Conservation (phyloP, 139 green algal genomes). For the Chlamydomonas sp. region DNA sequence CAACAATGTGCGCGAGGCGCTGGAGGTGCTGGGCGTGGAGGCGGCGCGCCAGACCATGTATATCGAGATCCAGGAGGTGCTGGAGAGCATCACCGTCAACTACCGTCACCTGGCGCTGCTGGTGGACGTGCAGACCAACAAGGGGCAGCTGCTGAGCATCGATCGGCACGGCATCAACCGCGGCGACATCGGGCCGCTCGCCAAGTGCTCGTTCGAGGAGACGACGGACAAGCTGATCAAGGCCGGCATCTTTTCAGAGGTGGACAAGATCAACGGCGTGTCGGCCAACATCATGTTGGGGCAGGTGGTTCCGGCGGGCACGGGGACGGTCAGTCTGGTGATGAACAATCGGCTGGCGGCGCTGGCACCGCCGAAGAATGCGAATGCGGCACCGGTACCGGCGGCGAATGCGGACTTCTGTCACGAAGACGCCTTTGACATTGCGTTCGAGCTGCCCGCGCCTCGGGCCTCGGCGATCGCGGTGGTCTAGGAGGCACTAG, state of each 20-base stretch:
- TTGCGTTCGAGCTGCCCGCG: no score
- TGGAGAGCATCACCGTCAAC: constrained; percentile 2
- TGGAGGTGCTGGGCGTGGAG: constrained; percentile 82
- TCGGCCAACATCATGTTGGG: constrained; percentile 86
- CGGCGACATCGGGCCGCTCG: constrained; percentile 64
- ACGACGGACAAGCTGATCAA: constrained; percentile 79
- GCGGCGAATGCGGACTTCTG: no score
- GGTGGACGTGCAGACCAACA: constrained; percentile 22
- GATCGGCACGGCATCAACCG: constrained; percentile 89
- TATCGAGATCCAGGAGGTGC: constrained; percentile 8
- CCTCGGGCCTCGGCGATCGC: no score
- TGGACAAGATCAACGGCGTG: constrained; percentile 69
- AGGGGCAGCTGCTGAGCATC: constrained; percentile 79
- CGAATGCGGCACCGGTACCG: no score
- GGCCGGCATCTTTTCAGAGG: constrained; percentile 68
- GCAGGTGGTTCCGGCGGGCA: constrained; percentile 62
- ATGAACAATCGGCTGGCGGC: no score
- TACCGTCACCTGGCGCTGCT: constrained; percentile 31
- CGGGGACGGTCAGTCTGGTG: no score
- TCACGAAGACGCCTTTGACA: no score
- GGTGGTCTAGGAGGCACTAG: no score
- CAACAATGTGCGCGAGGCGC: constrained; percentile 78
- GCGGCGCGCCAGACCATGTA: constrained; percentile 62
- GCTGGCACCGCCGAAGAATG: no score
- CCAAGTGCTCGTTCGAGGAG: constrained; percentile 88